Conservation (phyloP, 495 filamentous ascomycete species). For the Penicillium roqueforti region DNA sequence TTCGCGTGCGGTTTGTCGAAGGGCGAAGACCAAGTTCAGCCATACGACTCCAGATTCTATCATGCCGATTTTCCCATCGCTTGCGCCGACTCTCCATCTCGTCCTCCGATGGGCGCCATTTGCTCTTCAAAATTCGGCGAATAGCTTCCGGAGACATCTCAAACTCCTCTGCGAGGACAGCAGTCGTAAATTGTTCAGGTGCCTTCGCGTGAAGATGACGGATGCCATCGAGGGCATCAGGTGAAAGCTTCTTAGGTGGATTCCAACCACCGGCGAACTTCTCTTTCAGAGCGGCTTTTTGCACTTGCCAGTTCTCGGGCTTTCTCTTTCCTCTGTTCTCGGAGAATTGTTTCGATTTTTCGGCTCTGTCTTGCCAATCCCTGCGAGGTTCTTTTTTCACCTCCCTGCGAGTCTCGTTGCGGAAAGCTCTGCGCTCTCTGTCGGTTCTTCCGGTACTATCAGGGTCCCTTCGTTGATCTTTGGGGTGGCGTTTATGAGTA, state of each 20-base stretch:
- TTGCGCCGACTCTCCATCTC: constrained; percentile 56
- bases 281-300: constrained; percentile 61
- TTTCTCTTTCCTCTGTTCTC: constrained; percentile 33
- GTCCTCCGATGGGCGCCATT: constrained; percentile 67
- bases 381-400: constrained; percentile 7
- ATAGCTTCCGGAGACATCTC: constrained; percentile 82
- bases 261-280: constrained; percentile 79
- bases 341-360: constrained; percentile 2
- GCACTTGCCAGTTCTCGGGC: constrained; percentile 60
- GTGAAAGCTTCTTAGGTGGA: constrained; percentile 81
- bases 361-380: constrained; percentile 4
- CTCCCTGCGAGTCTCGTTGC: constrained; percentile 5
- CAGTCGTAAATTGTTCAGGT: constrained; percentile 70
- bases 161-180: constrained; percentile 72
- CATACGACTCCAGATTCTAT: constrained; percentile 69
- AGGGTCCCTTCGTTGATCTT: neutral
- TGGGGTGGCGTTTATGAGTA: neutral
- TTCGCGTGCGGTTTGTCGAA: constrained; percentile 22
- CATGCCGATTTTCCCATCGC: constrained; percentile 77
- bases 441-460: neutral
- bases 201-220: constrained; percentile 69
- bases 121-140: constrained; percentile 76
- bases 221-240: constrained; percentile 84
- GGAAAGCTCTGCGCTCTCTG: constrained; percentile 6
- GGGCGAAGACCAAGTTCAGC: constrained; percentile 66